Conservation (phyloP, 768 basidiomycete species). For the Chalciporus chontae region DNA sequence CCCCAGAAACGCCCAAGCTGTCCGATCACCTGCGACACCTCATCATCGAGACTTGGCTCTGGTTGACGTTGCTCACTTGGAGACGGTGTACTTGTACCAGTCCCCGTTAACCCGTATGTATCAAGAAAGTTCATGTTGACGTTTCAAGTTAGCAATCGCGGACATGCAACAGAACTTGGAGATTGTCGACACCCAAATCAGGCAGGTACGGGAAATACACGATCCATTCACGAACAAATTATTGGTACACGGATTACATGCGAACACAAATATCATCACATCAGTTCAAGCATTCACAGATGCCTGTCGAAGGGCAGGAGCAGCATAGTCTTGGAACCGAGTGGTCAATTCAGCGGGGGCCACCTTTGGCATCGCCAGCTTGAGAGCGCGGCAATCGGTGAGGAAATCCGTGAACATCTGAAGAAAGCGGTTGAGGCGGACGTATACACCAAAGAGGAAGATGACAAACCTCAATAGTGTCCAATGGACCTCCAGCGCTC, state of each 20-base stretch:
- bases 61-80: constrained; percentile 35
- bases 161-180: neutral
- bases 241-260: constrained; percentile 17
- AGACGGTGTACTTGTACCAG: constrained; percentile 45
- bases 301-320: constrained; percentile 18
- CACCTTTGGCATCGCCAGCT: constrained; percentile 31
- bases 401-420: constrained; percentile 96
- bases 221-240: neutral
- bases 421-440: neutral
- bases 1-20: constrained; percentile 88
- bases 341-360: constrained; percentile 13
- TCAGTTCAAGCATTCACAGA: constrained; percentile 28
- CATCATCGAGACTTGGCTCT: constrained; percentile 70
- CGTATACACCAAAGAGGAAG: neutral
- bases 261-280: neutral
- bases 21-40: constrained; percentile 87
- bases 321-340: constrained; percentile 18
- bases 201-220: constrained; percentile 2
- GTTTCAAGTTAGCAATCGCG: neutral
- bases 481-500: constrained; percentile 95
- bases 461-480: constrained; percentile 85
- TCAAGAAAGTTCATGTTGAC: constrained; percentile 70
- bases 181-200: constrained; percentile 8
- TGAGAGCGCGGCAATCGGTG: constrained; percentile 67
- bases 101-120: constrained; percentile 52